phyloP scores from a whole-genome alignment of 2,329 filamentous ascomycete species.

The Zymoseptoria brevis region DNA sequence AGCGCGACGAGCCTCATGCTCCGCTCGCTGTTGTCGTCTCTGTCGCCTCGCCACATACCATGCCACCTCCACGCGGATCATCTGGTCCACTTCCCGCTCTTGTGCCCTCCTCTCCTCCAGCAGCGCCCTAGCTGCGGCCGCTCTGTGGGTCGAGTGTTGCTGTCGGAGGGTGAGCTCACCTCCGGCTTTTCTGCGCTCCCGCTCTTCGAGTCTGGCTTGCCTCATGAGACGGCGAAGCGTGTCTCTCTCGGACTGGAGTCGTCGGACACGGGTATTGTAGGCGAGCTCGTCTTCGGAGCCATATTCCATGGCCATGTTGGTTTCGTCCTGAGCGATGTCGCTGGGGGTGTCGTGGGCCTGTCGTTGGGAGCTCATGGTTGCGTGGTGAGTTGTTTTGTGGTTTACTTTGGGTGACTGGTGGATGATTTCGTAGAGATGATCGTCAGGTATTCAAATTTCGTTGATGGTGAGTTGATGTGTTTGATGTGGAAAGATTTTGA shows the following conservation, averaged over 20 bases:
- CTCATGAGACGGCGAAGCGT: neutral
- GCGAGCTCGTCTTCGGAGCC: neutral
- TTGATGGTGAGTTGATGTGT: neutral
- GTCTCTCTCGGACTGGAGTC: neutral
- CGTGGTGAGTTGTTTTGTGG: neutral
- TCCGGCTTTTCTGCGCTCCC: neutral
- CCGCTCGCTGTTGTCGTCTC: neutral
- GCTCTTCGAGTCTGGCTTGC: neutral
- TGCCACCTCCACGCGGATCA: neutral
- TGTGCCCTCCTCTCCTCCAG: neutral
- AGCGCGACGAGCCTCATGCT: neutral
- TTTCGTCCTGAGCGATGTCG: neutral
- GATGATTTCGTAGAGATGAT: neutral
- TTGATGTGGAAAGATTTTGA: neutral
- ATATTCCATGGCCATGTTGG: neutral
- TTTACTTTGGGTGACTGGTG: neutral
- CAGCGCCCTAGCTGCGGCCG: neutral
- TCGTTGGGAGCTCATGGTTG: neutral
- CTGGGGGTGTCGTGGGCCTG: neutral
- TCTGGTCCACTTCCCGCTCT: neutral
- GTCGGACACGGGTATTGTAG: neutral
- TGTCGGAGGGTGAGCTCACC: neutral
- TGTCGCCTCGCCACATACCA: neutral
- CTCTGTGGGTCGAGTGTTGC: neutral
- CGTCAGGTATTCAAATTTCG: neutral